Conservation (phyloP, 176 grass and related monocot genomes). For the Carex myosuroides region DNA sequence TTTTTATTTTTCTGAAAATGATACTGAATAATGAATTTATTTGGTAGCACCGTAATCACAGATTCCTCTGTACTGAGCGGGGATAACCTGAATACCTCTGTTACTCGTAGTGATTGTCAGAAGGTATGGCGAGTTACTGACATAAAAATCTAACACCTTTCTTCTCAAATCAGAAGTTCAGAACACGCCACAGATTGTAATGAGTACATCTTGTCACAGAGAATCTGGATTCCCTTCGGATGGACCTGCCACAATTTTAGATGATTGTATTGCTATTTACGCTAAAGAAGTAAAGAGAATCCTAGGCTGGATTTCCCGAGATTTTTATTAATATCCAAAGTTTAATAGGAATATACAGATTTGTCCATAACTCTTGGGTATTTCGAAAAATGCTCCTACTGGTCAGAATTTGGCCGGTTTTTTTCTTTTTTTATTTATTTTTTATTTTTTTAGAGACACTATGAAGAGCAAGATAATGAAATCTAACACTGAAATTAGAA, state of each 20-base stretch:
- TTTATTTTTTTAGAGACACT: too few species aligned
- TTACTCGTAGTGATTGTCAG: not conserved
- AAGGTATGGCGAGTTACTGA: not conserved
- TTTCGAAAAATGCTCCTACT: too few species aligned
- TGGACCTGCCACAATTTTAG: not conserved
- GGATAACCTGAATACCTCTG: not conserved
- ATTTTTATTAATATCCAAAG: too few species aligned
- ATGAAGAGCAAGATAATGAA: too few species aligned
- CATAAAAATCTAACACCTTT: not conserved
- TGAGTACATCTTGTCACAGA: not conserved
- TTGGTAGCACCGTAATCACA: not conserved
- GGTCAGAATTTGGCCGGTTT: too few species aligned
- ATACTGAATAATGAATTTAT: constrained; percentile 4
- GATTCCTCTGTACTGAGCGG: not conserved
- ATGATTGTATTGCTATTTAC: not conserved
- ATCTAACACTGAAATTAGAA: too few species aligned
- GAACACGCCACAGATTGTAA: not conserved
- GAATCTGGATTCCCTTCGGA: not conserved
- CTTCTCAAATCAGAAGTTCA: not conserved
- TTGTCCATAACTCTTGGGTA: too few species aligned
- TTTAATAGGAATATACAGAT: too few species aligned
- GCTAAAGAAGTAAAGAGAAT: not conserved
- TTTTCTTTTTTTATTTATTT: too few species aligned
- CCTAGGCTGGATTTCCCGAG: not conserved
- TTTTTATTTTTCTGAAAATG: not conserved